Evolutionary conservation across 1,284 basidiomycete species (phyloP).

Genomic region (Tausonia pullulans): DNA sequence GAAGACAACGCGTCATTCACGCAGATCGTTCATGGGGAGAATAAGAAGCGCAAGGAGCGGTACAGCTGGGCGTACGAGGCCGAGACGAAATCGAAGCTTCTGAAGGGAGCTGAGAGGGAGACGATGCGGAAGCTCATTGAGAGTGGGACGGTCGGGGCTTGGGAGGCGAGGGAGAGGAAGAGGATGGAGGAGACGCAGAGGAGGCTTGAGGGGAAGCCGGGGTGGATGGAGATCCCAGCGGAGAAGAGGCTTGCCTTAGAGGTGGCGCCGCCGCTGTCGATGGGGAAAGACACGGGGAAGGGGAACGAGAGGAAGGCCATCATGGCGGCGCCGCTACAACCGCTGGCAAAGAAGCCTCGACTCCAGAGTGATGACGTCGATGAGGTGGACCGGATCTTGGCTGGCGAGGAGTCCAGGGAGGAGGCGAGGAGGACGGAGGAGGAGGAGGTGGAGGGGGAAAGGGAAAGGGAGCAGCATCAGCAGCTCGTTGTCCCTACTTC

Average conservation of each 20-base stretch:
- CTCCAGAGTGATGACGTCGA: constrained; percentile 1
- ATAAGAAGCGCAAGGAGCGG: constrained; percentile 58
- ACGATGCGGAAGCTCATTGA: constrained; percentile 30
- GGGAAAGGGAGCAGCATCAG: constrained; percentile 1
- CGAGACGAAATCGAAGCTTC: constrained; percentile 57
- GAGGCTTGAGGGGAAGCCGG: neutral
- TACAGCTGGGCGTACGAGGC: constrained; percentile 87
- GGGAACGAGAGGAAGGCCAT: neutral
- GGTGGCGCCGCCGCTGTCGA: neutral
- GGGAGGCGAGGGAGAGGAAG: constrained; percentile 26
- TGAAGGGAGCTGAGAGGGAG: constrained; percentile 35
- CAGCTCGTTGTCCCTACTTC: too few species aligned
- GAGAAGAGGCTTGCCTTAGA: too few species aligned
- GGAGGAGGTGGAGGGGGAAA: constrained; percentile 26
- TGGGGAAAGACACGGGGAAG: neutral
- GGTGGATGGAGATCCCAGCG: too few species aligned
- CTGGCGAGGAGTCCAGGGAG: constrained; percentile 16
- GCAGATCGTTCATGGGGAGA: constrained; percentile 77
- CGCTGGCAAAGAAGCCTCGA: constrained; percentile 1
- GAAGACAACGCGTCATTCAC: constrained; percentile 94
- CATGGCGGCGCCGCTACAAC: neutral
- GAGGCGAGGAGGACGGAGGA: constrained; percentile 24
- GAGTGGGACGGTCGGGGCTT: constrained; percentile 25
- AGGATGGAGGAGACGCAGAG: constrained; percentile 21
- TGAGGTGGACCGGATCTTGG: too few species aligned